Conservation (phyloP, 1,284 basidiomycete genomes). For the Singerocomus rubriflavus region DNA sequence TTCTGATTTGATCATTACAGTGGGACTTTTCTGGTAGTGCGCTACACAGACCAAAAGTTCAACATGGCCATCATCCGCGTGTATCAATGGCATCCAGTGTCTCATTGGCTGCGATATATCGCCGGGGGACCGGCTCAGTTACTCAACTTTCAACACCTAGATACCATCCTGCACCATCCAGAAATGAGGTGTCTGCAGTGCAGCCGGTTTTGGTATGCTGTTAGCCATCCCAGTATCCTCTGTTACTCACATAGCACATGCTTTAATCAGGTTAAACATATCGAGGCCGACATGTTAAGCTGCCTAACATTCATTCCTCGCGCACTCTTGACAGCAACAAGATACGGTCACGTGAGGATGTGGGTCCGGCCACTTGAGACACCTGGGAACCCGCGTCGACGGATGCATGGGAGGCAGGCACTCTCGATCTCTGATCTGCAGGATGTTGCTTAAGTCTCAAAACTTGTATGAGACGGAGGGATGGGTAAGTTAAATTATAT, state of each 20-base stretch:
- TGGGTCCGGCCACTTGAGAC: constrained; percentile 77
- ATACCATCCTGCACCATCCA: constrained; percentile 83
- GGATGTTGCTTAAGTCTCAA: constrained; percentile 21
- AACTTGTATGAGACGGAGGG: neutral
- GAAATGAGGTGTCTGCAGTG: constrained; percentile 86
- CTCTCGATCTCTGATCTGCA: constrained; percentile 33
- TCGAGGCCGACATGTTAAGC: constrained; percentile 75
- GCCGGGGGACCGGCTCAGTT: constrained; percentile 52
- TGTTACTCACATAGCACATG: neutral
- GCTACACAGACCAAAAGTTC: constrained; percentile 69
- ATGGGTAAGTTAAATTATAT: constrained; percentile 21
- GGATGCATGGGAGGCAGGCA: constrained; percentile 31
- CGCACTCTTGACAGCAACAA: constrained; percentile 73
- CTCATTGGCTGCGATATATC: constrained; percentile 54
- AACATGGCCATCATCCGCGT: constrained; percentile 62
- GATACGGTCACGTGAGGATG: constrained; percentile 70
- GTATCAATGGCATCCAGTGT: constrained; percentile 72
- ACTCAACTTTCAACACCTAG: constrained; percentile 53
- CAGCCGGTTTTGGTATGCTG: constrained; percentile 82
- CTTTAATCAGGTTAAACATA: constrained; percentile 63
- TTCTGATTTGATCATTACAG: constrained; percentile 36
- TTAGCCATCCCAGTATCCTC: constrained; percentile 18
- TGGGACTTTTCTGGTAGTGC: constrained; percentile 90
- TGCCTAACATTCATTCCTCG: constrained; percentile 69
- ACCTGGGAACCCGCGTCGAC: constrained; percentile 26